Evolutionary conservation across 306 rosid species (phyloP), one percentile per base, ranked within the genome.

Genomic region (Spatholobus suberectus): DNA sequence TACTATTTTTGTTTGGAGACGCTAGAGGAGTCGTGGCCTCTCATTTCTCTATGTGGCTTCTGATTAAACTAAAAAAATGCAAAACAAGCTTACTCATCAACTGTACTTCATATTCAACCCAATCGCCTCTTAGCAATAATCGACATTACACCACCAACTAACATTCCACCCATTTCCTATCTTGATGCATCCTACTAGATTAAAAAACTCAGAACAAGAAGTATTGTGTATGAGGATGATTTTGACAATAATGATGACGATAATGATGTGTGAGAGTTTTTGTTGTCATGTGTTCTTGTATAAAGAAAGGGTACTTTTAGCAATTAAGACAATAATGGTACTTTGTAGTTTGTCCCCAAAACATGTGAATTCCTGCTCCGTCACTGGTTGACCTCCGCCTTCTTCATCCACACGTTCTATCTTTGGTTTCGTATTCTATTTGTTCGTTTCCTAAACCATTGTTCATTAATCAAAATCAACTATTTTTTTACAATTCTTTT

Each of bases 291-390:
- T 18, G 38, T 38, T 57, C 12, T 29, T 0, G 12, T n/a, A 12
- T 29, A 77, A 63, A 77, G 7, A 66, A 77, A 4, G 41, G 4
- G 7, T 29, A 62, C 73, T 44, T 77, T 77, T 27, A 77, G 15
- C 49, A 29, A 77, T 44, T 20, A 62, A 77, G 47, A 44, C 46
- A 75, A 55, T 55, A 75, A 55, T 55, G 5, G 38, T 23, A 4
- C 37, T 52, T 52, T 18, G n/a, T 52, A 54, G 35, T 2, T 54
- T 10, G 78, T 55, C 65, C 29, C 54, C 38, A 23, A 21, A 37
- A 12, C 59, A 61, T 75, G 66, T 34, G 18, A 43, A 77, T 12
- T 29, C 49, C 35, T 77, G 43, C 72, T 27, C 59, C 57, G 26
- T 62, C 44, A 17, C 58, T 49, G 3, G 63, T 77, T 77, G 65